Percentiles rank a stretch among this genome's conserved stretches.
These are phyloP conservation scores for Obba rivulosa DNA, from an alignment of 768 basidiomycete species.

Conservation along the genomic window DNA sequence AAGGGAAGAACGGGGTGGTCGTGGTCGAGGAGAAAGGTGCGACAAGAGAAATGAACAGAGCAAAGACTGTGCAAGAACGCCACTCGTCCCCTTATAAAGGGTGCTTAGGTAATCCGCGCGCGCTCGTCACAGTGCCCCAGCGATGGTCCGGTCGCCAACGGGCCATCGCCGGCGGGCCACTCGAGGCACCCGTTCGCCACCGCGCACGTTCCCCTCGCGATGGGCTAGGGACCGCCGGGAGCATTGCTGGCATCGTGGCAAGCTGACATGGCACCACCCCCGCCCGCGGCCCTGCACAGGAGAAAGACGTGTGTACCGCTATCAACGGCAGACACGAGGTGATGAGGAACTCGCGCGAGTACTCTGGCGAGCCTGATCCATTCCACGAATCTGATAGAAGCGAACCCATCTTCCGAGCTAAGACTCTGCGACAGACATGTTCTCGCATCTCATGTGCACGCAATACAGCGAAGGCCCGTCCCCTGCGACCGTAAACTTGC, in stretches of 20 bases:
- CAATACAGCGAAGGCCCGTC: slow-evolving; percentile 13
- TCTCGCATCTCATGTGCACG: slow-evolving; percentile 1
- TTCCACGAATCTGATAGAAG: slow-evolving; percentile 21
- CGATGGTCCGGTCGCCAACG: background rate
- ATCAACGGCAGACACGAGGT: slow-evolving; percentile 3
- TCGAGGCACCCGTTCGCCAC: background rate
- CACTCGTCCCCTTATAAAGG: slow-evolving; percentile 16
- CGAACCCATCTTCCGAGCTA: slow-evolving; percentile 14
- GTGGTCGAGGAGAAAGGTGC: slow-evolving; percentile 9
- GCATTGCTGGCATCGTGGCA: no score
- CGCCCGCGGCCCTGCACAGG: no score
- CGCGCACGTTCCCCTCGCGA: slow-evolving; percentile 2
- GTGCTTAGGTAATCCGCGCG: slow-evolving; percentile 11
- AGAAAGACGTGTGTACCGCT: background rate
- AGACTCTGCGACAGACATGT: slow-evolving; percentile 7
- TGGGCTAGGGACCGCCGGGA: background rate
- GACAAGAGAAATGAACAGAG: slow-evolving; percentile 12
- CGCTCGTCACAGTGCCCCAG: no score
- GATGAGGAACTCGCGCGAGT: background rate
- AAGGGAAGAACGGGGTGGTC: slow-evolving; percentile 12
- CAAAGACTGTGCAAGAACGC: slow-evolving; percentile 14
- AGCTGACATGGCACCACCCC: no score
- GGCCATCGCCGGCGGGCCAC: background rate
- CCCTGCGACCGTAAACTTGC: slow-evolving; percentile 1
- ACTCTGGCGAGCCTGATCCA: background rate